phyloP scores from a whole-genome alignment of 202 grass and related monocot genomes.

The Schoenoplectus tabernaemontani region DNA sequence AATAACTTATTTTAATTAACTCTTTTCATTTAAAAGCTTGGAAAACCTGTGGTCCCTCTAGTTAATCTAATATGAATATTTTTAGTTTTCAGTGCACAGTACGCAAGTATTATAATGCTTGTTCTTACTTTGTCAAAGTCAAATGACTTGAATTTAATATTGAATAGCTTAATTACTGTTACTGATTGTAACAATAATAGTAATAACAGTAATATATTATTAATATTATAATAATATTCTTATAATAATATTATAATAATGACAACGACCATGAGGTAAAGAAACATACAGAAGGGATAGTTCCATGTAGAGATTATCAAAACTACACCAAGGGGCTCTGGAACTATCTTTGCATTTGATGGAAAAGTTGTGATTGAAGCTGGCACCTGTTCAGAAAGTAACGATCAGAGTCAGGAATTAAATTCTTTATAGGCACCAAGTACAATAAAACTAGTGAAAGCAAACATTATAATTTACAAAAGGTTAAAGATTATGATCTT shows the following conservation, averaged over 20 bases:
- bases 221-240: too few relatives aligned
- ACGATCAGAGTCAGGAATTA: not conserved
- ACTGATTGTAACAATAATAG: not conserved
- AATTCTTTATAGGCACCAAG: not conserved
- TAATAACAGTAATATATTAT: too few relatives aligned
- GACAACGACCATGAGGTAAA: too few relatives aligned
- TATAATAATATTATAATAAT: too few relatives aligned
- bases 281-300: conserved; percentile 73
- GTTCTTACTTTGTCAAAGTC: not conserved
- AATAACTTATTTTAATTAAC: not conserved
- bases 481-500: not conserved
- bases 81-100: not conserved
- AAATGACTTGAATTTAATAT: not conserved
- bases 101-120: not conserved
- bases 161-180: not conserved
- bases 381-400: conserved; percentile 38
- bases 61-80: not conserved
- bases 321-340: conserved; percentile 81
- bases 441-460: not conserved
- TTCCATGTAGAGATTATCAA: conserved; percentile 93
- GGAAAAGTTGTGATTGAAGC: conserved; percentile 49
- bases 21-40: not conserved
- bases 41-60: not conserved
- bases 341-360: conserved; percentile 54
- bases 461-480: not conserved